These are phyloP conservation scores for Suhomyces chickasaworum DNA, from an alignment of 1,139 yeast species.

Conservation along the genomic window DNA sequence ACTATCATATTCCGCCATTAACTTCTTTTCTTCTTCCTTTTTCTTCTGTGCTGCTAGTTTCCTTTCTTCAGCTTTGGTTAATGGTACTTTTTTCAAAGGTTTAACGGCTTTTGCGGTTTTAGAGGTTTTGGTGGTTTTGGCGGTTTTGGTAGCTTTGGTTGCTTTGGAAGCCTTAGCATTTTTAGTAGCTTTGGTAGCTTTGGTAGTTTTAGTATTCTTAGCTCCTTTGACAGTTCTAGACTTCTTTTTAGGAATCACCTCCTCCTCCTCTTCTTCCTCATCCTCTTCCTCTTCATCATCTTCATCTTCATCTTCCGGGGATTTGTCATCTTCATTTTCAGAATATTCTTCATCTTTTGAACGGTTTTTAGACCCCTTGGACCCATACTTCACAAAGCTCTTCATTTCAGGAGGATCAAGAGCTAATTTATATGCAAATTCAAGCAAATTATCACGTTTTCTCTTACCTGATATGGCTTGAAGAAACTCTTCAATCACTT, in stretches of 20 bases:
- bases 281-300: not conserved
- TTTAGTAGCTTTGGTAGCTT: not conserved
- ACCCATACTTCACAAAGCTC: constrained; percentile 45
- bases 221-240: constrained; percentile 5
- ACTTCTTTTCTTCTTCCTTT: constrained; percentile 22
- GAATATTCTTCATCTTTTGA: constrained; percentile 25
- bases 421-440: constrained; percentile 44
- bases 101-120: constrained; percentile 7
- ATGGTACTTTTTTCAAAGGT: constrained; percentile 8
- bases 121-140: constrained; percentile 5
- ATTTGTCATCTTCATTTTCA: constrained; percentile 20
- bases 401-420: constrained; percentile 47
- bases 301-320: constrained; percentile 13
- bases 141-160: constrained; percentile 10
- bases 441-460: constrained; percentile 40
- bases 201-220: constrained; percentile 1
- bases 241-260: constrained; percentile 7
- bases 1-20: constrained; percentile 34
- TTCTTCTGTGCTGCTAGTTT: constrained; percentile 26
- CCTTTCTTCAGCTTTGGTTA: constrained; percentile 17
- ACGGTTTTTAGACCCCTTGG: constrained; percentile 28
- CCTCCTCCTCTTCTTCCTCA: not conserved
- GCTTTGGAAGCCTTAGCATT: constrained; percentile 12
- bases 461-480: constrained; percentile 23
- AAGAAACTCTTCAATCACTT: constrained; percentile 34